Percentiles rank a stretch among this genome's conserved stretches.
Conservation (phyloP, 176 grass and related monocot genomes). For the Hyparrhenia diplandra region DNA sequence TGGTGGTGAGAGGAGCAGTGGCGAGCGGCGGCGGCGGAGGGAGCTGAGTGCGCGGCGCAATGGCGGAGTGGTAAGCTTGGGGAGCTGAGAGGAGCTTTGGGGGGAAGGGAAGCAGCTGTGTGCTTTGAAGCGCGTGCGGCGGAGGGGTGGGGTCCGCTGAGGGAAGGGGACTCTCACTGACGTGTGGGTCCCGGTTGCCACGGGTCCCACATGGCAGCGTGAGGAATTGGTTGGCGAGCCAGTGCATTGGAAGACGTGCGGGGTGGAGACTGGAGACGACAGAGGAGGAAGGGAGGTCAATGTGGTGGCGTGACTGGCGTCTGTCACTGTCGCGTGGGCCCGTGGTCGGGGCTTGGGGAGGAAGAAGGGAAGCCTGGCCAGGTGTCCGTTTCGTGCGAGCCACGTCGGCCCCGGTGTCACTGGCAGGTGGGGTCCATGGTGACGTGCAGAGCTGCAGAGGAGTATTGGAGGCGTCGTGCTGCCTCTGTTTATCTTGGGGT, state of each 20-base stretch:
- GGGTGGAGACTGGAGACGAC: too few relatives aligned
- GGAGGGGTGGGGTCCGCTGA: not conserved
- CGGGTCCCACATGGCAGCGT: not conserved
- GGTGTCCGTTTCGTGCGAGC: not conserved
- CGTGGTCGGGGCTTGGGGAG: not conserved
- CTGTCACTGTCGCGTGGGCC: not conserved
- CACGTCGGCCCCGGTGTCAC: not conserved
- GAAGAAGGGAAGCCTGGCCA: not conserved
- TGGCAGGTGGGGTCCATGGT: not conserved
- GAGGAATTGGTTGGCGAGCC: not conserved
- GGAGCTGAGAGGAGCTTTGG: not conserved
- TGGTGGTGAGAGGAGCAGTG: too few relatives aligned
- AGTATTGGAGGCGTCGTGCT: too few relatives aligned
- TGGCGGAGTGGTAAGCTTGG: not conserved
- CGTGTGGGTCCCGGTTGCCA: fast-evolving
- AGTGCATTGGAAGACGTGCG: conserved; percentile 8
- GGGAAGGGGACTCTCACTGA: not conserved
- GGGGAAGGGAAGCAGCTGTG: not conserved
- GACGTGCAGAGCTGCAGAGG: too few relatives aligned
- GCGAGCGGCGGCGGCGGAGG: not conserved
- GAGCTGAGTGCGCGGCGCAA: not conserved
- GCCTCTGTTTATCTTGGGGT: not conserved
- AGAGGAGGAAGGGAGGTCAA: not conserved
- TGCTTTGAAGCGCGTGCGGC: conserved; percentile 41
- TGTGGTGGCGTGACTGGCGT: not conserved